Base-by-base conservation (phyloP, 2,329 filamentous ascomycete species). In the Stachybotrys elegans region DNA sequence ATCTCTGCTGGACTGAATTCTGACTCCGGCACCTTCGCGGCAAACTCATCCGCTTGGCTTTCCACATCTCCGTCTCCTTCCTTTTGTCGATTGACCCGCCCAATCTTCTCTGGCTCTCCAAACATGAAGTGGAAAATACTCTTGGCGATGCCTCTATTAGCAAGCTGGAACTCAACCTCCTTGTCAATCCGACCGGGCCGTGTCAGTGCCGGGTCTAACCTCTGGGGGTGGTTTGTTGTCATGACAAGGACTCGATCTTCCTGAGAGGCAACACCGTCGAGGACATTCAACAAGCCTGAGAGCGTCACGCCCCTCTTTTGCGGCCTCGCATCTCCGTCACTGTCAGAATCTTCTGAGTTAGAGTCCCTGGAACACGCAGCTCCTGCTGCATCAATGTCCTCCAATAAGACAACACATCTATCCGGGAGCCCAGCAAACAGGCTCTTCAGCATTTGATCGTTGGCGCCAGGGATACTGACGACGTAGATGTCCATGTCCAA, bases 121-220 rank as follows among this genome's bases (percentile, higher is more conserved):
- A 48, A 51, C 5, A 50, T 46, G n/a, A 46, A 46, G 31, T 23
- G 17, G 34, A 20, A 51, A 6, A 49, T 47, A 5, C 49, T 40
- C 20, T 35, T 45, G 4, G 25, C 20, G 2, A 42, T 41, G 9
- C 14, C 40, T 37, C 43, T 39, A 29, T 42, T 14, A 37, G 40
- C 40, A 41, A 49, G 40, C 22, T 34, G 5, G 38, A 54, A 50
- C 38, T 69, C 62, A 13, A 84, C 70, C 36, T 71, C 73, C 59
- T 81, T 68, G 47, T 86, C 81, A 1, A 86, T 74, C 3, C 81
- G 65, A 0, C 82, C 47, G 41, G 55, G 46, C 9, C 49, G 47
- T 5, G 46, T 54, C 2, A 59, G 43, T n/a, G 50, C 54, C 12
- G 42, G 6, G 37, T 58, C 51, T 3, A 59, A 47, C 23, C 55